Evolutionary conservation across 2,329 filamentous ascomycete species (phyloP).

Genomic region (Sclerotinia spermophila): DNA sequence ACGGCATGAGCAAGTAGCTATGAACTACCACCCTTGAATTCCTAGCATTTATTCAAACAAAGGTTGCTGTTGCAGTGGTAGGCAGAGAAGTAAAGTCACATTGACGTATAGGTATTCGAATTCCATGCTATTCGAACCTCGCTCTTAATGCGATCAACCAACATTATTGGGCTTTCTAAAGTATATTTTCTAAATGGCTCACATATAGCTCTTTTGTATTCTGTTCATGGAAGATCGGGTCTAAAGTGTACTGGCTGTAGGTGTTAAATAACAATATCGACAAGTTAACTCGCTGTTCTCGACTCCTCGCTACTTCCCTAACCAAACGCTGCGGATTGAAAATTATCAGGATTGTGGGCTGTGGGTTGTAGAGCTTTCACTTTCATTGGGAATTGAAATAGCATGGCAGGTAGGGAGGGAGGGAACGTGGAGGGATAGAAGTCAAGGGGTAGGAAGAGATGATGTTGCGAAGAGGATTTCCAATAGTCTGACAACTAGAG

Average conservation of each 20-base stretch:
- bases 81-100: neutral
- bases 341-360: too few relatives aligned
- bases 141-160: neutral
- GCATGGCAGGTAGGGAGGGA: too few relatives aligned
- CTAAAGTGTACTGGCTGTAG: too few relatives aligned
- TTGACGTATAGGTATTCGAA: neutral
- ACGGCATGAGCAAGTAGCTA: neutral
- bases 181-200: neutral
- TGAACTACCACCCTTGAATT: neutral
- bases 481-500: too few relatives aligned
- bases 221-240: too few relatives aligned
- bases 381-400: neutral
- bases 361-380: neutral
- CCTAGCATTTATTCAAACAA: neutral
- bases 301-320: too few relatives aligned
- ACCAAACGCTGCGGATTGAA: too few relatives aligned
- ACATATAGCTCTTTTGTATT: too few relatives aligned
- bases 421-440: neutral
- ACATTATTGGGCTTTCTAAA: neutral
- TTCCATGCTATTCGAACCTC: neutral
- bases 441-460: too few relatives aligned
- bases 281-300: too few relatives aligned
- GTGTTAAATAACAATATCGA: too few relatives aligned
- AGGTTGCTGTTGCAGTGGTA: neutral
- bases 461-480: neutral